Evolutionary conservation across 768 basidiomycete species (phyloP), one percentile per base, ranked within the genome.

Genomic region (Neoboletus magnificus): DNA sequence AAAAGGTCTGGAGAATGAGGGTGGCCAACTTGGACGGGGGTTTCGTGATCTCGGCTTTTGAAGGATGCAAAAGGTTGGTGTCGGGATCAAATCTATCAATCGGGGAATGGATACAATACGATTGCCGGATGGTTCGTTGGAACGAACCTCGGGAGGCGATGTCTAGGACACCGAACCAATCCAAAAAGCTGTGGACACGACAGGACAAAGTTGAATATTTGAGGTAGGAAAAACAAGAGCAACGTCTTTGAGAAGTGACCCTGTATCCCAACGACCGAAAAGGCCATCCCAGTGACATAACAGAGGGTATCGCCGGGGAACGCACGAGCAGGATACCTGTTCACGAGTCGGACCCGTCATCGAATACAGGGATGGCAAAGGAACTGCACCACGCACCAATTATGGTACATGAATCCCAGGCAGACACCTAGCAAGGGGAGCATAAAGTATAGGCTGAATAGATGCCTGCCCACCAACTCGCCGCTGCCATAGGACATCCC

Each of bases 371-470:
- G 8, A 27, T 3, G 35, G 41, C 20, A 22, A 10, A 43, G 13
- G 22, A 35, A 36, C 3, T 27, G 52, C 6, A 2, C 5, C 18
- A 75, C 89, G 45, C 52, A 94, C 97, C 96, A 97, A 67, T 99
- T 99, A 70, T 97, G 94, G 72, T 91, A 96, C 65, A 98, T 74
- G 71, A 99, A 91, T 4, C 89, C 97, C 1, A 81, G 66, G 64
- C 93, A 96, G 22, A 97, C 91, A 0, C 91, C 95, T 0, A 96
- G 84, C 25, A 99, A 77, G 5, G 97, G 97, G 32, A 94, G 74
- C 94, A 98, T 98, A 65, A 98, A 97, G 73, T 98, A 99, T 42
- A 96, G 65, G 67, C 93, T 96, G 74, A 98, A 89, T n/a, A 98
- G 73, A 71, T 99, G 97, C 39, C 97, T 78, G 68, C 93, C 89